A percentile compares a stretch with the other conserved stretches of the same genome.
Conservation (phyloP, 371 early-diverging fungal species). For the Parasitella parasitica region DNA sequence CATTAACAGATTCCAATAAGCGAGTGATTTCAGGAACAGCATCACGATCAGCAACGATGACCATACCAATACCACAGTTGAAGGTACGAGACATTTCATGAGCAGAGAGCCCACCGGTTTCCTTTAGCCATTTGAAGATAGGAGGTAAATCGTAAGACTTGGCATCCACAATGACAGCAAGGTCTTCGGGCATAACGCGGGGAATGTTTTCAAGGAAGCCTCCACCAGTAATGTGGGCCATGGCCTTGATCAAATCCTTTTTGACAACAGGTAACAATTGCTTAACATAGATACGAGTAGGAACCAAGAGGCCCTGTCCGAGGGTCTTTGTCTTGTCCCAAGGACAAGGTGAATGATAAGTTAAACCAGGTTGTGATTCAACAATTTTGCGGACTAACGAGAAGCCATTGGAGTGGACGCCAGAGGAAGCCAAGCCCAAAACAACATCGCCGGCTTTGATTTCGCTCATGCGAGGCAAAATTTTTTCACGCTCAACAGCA, state of each 20-base stretch:
- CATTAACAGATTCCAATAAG: slow-evolving; percentile 63
- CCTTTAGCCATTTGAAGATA: slow-evolving; percentile 95
- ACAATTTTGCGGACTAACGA: slow-evolving; percentile 94
- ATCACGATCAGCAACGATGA: slow-evolving; percentile 75
- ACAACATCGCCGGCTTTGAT: slow-evolving; percentile 84
- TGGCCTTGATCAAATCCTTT: slow-evolving; percentile 82
- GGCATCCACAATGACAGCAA: slow-evolving; percentile 82
- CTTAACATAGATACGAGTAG: slow-evolving; percentile 95
- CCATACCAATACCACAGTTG: slow-evolving; percentile 99
- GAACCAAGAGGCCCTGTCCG: slow-evolving; percentile 86
- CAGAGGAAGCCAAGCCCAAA: slow-evolving; percentile 90
- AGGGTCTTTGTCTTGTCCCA: slow-evolving; percentile 69
- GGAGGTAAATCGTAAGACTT: slow-evolving; percentile 77
- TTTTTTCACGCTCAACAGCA: slow-evolving; percentile 87
- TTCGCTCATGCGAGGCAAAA: slow-evolving; percentile 81
- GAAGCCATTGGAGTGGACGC: slow-evolving; percentile 97
- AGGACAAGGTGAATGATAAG: slow-evolving; percentile 81
- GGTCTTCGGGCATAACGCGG: slow-evolving; percentile 83
- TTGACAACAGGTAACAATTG: slow-evolving; percentile 82
- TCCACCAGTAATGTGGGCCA: slow-evolving; percentile 98
- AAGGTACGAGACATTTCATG: slow-evolving; percentile 95
- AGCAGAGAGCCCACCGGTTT: slow-evolving; percentile 79
- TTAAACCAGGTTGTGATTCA: slow-evolving; percentile 65
- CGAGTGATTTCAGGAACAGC: slow-evolving; percentile 63
- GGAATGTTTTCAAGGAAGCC: slow-evolving; percentile 98